phyloP scores from a whole-genome alignment of 805 yeast species.

The Hanseniaspora jakobsenii region DNA sequence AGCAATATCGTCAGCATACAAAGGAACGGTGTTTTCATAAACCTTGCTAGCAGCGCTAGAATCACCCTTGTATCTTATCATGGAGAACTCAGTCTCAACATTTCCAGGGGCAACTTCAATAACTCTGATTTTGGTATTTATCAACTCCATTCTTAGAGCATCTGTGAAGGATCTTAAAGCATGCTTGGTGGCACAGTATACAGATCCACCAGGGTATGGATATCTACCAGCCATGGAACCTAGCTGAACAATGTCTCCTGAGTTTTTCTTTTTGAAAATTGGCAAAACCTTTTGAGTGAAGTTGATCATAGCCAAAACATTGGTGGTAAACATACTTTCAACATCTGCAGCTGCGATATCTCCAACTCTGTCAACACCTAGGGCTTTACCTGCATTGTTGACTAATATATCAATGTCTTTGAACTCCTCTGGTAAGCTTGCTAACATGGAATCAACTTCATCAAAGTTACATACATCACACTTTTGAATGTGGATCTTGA shows the following conservation, averaged over 20 bases:
- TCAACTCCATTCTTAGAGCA: conserved; percentile 61
- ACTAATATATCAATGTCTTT: conserved; percentile 53
- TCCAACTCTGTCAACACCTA: conserved; percentile 71
- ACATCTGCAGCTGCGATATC: conserved; percentile 51
- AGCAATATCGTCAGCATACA: conserved; percentile 48
- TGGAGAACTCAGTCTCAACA: conserved; percentile 56
- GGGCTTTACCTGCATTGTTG: conserved; percentile 70
- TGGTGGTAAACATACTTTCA: conserved; percentile 67
- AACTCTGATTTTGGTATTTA: conserved; percentile 55
- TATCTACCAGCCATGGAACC: conserved; percentile 75
- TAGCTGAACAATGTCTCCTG: conserved; percentile 61
- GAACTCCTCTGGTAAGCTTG: conserved; percentile 45
- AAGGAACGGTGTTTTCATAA: conserved; percentile 44
- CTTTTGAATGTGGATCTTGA: conserved; percentile 35
- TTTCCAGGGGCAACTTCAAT: conserved; percentile 59
- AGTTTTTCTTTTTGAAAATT: conserved; percentile 53
- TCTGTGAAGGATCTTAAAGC: conserved; percentile 62
- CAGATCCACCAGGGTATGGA: conserved; percentile 67
- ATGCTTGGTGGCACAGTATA: conserved; percentile 65
- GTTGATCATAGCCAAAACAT: conserved; percentile 74
- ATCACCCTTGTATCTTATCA: conserved; percentile 51
- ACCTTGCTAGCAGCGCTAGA: conserved; percentile 40
- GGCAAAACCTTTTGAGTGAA: conserved; percentile 71
- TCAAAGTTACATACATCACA: conserved; percentile 50
- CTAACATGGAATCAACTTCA: conserved; percentile 41